phyloP scores from a whole-genome alignment of 129 eudicot species.

The Cynara cardunculus region DNA sequence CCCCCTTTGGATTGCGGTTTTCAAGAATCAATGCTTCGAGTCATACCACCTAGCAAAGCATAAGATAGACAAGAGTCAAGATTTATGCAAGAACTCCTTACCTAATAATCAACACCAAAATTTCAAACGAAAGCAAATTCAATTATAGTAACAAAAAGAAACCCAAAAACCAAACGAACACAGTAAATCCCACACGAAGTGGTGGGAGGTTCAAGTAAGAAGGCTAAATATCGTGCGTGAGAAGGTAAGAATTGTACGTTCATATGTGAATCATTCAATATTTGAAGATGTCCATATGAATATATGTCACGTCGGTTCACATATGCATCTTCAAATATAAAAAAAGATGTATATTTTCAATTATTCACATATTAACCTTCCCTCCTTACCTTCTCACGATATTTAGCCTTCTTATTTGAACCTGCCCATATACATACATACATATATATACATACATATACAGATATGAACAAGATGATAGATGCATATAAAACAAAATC shows the following conservation, averaged over 20 bases:
- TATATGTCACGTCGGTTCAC: too few species aligned
- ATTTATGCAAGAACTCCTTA: constrained; percentile 25
- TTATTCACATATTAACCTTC: too few species aligned
- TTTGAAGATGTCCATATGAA: too few species aligned
- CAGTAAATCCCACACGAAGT: background rate
- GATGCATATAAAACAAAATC: background rate
- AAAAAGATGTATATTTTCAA: too few species aligned
- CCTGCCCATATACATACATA: background rate
- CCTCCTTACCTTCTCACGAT: too few species aligned
- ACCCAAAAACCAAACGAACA: background rate
- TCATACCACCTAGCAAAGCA: constrained; percentile 28
- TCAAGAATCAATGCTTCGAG: constrained; percentile 15
- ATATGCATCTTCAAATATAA: too few species aligned
- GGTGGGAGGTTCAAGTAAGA: background rate
- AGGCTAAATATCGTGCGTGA: too few species aligned
- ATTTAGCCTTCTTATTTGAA: too few species aligned
- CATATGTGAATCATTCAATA: too few species aligned
- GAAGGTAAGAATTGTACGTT: too few species aligned
- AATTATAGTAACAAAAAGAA: background rate
- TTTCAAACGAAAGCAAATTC: constrained; percentile 27
- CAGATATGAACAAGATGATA: background rate
- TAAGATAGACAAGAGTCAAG: constrained; percentile 30
- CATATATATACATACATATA: background rate
- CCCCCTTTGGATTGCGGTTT: constrained; percentile 1
- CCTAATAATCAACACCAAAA: constrained; percentile 24